A percentile compares a stretch with the other conserved stretches of the same genome.
These are phyloP conservation scores for Exserohilum turcica DNA, from an alignment of 2,329 filamentous ascomycete genomes.

Conservation along the genomic window DNA sequence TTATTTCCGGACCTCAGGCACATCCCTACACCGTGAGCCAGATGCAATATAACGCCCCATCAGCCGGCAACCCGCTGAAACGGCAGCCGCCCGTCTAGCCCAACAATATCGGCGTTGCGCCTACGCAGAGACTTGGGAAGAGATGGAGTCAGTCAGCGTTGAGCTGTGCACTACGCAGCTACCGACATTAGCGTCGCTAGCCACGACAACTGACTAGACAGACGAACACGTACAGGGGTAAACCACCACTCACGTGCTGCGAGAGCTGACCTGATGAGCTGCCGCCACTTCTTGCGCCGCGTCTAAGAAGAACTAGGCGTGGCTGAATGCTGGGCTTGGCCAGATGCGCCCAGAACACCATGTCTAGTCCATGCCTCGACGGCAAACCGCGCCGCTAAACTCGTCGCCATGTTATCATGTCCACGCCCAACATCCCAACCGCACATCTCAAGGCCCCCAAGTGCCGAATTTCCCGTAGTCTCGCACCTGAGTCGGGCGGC, in stretches of 20 bases:
- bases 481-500: no score
- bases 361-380: no score
- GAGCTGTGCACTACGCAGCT: background rate
- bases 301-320: background rate
- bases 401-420: no score
- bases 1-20: background rate
- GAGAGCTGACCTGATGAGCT: background rate
- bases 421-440: no score
- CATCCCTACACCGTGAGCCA: background rate
- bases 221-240: background rate
- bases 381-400: no score
- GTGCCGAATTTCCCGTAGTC: no score
- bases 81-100: slow-evolving; percentile 1
- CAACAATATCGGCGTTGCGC: background rate
- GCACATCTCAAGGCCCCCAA: no score
- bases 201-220: background rate
- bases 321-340: background rate
- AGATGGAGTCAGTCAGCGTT: background rate
- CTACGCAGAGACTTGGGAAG: background rate
- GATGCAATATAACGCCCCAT: background rate
- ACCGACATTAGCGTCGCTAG: background rate
- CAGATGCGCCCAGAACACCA: background rate
- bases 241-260: background rate
- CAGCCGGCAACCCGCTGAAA: background rate
- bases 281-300: background rate